Conservation (phyloP, 306 rosid genomes). For the Cercis canadensis region DNA sequence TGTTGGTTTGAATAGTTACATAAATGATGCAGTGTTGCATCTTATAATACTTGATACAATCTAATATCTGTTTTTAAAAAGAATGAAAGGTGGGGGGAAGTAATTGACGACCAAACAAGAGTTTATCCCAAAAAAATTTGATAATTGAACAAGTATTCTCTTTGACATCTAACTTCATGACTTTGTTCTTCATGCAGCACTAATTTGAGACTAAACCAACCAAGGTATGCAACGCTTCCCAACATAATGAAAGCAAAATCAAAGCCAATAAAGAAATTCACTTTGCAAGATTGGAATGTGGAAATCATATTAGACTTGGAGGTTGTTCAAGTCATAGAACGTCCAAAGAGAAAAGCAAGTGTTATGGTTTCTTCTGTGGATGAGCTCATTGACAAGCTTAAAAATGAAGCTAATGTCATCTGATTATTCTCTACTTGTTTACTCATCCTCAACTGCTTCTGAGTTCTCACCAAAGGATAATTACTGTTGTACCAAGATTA, state of each 20-base stretch:
- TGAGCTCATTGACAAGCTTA: constrained; percentile 84
- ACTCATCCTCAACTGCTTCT: constrained; percentile 4
- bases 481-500: constrained; percentile 16
- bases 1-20: too few species aligned
- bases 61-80: too few species aligned
- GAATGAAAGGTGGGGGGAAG: too few species aligned
- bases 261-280: constrained; percentile 73
- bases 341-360: constrained; percentile 94
- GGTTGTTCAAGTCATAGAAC: constrained; percentile 78
- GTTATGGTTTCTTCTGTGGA: constrained; percentile 80
- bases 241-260: constrained; percentile 98
- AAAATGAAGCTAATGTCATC: constrained; percentile 82
- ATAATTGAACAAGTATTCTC: too few species aligned
- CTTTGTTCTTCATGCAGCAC: constrained; percentile 57
- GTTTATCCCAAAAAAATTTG: too few species aligned
- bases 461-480: constrained; percentile 30
- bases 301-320: constrained; percentile 76
- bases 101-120: too few species aligned
- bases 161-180: constrained; percentile 1
- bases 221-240: constrained; percentile 93
- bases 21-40: too few species aligned
- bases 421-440: constrained; percentile 37
- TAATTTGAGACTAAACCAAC: constrained; percentile 92
- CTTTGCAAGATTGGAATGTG: constrained; percentile 79
- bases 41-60: too few species aligned